Base-by-base conservation (phyloP, 495 filamentous ascomycete genomes). In the Hypoxylon lienhwacheense region DNA sequence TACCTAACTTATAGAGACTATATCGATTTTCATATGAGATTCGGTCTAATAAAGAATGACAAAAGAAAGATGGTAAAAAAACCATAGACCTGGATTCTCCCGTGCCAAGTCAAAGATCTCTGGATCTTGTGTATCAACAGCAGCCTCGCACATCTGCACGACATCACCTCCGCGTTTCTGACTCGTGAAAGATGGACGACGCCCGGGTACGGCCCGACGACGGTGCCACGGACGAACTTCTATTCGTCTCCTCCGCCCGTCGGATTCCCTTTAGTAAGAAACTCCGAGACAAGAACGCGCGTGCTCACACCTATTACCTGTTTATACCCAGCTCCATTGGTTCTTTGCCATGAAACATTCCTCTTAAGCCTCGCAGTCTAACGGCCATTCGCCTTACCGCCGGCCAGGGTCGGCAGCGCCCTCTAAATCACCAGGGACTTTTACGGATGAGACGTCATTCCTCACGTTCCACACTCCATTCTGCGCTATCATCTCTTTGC, bases 201-300 rank as follows among this genome's bases (percentile, higher is more conserved):
- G 44, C 33, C 49, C 56, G 44, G 50, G 21, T 34, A 41, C 56
- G 41, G 58, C 17, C 51, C 58, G 51, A 61, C 57, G 21, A 52
- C 16, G 22, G 35, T 55, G 35, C 47, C 34, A 31, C 26, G 14
- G 42, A 26, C 33, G 40, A 24, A 3, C 11, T 8, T 7, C 7
- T n/a, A 26, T 4, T 37, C 29, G 40, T 37, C 37, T 12, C 37
- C 45, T 47, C 20, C 34, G 7, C 20, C 10, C 52, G 28, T 41
- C 51, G 47, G 31, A 24, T 47, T 47, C 50, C 10, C 42, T 62
- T 62, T 52, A 7, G 47, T 19, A 45, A 37, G 25, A 48, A 57
- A 12, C 53, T 58, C 59, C 59, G 59, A 63, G 59, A 63, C 59
- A 63, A 10, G 11, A 63, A 49, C 12, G 35, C 59, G 47, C 59